Conservation (phyloP, 345 rosid species). For the Viola odorata region DNA sequence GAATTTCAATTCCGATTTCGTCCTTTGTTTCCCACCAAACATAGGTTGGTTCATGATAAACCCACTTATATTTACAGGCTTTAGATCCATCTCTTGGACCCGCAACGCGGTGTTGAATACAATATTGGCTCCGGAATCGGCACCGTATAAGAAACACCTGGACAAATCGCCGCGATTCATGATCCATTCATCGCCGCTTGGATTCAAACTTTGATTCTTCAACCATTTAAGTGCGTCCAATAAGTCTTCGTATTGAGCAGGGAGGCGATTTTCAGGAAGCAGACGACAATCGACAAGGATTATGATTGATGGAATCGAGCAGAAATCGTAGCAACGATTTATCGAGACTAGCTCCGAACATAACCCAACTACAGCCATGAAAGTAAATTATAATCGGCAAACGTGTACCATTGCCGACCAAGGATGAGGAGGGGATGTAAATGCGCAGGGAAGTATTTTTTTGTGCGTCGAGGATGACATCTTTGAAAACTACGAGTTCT, state of each 20-base stretch:
- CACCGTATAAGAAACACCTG: not conserved
- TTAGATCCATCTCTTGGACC: not conserved
- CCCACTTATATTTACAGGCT: conserved; percentile 1
- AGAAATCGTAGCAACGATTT: not conserved
- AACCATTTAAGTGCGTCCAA: conserved; percentile 6
- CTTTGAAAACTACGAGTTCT: conserved; percentile 30
- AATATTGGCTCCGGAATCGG: conserved; percentile 1
- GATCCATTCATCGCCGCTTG: conserved; percentile 5
- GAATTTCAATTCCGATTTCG: conserved; percentile 5
- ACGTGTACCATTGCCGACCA: not conserved
- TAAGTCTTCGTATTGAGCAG: conserved; percentile 8
- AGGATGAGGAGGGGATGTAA: conserved; percentile 18
- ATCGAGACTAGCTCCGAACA: not conserved
- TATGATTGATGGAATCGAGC: conserved; percentile 4
- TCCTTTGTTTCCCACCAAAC: conserved; percentile 7
- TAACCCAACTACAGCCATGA: conserved; percentile 6
- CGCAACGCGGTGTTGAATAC: conserved; percentile 9
- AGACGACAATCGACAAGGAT: conserved; percentile 5
- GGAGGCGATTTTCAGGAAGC: conserved; percentile 3
- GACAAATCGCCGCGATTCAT: conserved; percentile 1
- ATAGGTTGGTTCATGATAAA: conserved; percentile 11
- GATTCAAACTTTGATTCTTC: conserved; percentile 8
- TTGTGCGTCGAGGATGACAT: conserved; percentile 23
- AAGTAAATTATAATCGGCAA: conserved; percentile 7
- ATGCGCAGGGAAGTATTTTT: conserved; percentile 24